Conservation (phyloP, 2,329 filamentous ascomycete genomes). For the Colletotrichum somersetense region DNA sequence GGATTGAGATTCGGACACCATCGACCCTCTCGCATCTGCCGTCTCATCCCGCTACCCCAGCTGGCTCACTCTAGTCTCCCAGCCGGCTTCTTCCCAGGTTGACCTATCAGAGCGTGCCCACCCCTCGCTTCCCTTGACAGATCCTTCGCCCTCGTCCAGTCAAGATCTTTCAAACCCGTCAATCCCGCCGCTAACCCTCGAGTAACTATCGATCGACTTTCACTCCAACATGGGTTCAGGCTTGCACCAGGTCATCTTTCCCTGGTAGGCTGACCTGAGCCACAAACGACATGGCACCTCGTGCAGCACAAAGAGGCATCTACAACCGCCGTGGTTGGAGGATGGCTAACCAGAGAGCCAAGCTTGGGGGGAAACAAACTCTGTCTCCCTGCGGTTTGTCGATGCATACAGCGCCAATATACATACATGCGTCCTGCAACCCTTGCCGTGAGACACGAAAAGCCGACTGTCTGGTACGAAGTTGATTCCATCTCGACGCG, state of each 20-base stretch:
- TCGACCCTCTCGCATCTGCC: neutral
- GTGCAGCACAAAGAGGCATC: slow-evolving; percentile 16
- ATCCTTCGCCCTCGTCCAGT: slow-evolving; percentile 20
- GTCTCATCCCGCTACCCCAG: slow-evolving; percentile 1
- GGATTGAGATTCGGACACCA: neutral
- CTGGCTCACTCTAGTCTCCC: slow-evolving; percentile 10
- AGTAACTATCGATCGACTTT: slow-evolving; percentile 25
- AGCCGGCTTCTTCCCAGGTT: neutral
- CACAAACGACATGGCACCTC: slow-evolving; percentile 7
- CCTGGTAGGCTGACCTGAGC: slow-evolving; percentile 3
- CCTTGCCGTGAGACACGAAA: slow-evolving; percentile 19
- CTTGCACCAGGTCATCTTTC: slow-evolving; percentile 21
- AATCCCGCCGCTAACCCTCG: slow-evolving; percentile 38
- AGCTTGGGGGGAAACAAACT: slow-evolving; percentile 32
- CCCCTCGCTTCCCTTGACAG: slow-evolving; percentile 26
- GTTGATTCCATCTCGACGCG: slow-evolving; percentile 23
- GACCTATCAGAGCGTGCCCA: slow-evolving; percentile 30
- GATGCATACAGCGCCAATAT: slow-evolving; percentile 18
- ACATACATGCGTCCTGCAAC: slow-evolving; percentile 17
- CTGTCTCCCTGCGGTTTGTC: neutral
- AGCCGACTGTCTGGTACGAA: slow-evolving; percentile 28
- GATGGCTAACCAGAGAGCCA: slow-evolving; percentile 18
- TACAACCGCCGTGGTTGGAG: slow-evolving; percentile 24
- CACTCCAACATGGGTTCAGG: slow-evolving; percentile 17
- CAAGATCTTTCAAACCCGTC: slow-evolving; percentile 35